Evolutionary conservation across 1,284 basidiomycete species (phyloP).

Genomic region (Heterobasidion parviporum): DNA sequence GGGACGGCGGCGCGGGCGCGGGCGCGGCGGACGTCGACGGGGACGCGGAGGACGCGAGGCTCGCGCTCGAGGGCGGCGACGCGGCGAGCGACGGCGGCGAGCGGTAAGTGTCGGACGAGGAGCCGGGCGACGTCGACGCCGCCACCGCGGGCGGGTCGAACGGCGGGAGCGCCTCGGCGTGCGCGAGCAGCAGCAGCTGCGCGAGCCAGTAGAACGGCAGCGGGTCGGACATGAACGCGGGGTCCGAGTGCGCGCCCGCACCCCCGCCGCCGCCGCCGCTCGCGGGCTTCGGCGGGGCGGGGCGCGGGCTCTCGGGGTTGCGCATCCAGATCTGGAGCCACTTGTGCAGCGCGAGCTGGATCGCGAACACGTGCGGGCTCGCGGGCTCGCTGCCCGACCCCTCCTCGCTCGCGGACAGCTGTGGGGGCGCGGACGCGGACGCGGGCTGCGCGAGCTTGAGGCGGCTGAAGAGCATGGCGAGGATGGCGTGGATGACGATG

Average conservation of each 20-base stretch:
- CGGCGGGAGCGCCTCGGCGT: conserved; percentile 39
- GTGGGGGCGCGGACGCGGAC: conserved; percentile 1
- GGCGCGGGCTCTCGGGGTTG: conserved; percentile 33
- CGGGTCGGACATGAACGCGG: conserved; percentile 38
- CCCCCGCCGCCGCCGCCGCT: not conserved
- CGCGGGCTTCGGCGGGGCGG: not conserved
- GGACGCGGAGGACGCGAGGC: not conserved
- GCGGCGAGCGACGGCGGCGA: not conserved
- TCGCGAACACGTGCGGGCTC: conserved; percentile 20
- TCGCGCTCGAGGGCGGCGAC: not conserved
- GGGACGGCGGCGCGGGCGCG: not conserved
- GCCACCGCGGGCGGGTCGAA: conserved; percentile 17
- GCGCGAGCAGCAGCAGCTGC: conserved; percentile 42
- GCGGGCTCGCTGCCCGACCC: conserved; percentile 5
- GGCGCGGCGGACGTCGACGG: not conserved
- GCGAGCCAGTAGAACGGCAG: conserved; percentile 59
- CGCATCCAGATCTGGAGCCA: conserved; percentile 50
- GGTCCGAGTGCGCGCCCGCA: conserved; percentile 14
- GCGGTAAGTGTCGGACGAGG: not conserved
- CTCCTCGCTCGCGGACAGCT: not conserved
- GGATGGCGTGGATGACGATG: conserved; percentile 52
- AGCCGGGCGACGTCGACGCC: not conserved
- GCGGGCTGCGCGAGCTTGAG: conserved; percentile 3
- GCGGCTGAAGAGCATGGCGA: conserved; percentile 26
- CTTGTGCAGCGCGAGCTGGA: conserved; percentile 46